Evolutionary conservation across 192 early-diverging fungal genomes (phyloP).

Genomic region (Coemansia sp.): DNA sequence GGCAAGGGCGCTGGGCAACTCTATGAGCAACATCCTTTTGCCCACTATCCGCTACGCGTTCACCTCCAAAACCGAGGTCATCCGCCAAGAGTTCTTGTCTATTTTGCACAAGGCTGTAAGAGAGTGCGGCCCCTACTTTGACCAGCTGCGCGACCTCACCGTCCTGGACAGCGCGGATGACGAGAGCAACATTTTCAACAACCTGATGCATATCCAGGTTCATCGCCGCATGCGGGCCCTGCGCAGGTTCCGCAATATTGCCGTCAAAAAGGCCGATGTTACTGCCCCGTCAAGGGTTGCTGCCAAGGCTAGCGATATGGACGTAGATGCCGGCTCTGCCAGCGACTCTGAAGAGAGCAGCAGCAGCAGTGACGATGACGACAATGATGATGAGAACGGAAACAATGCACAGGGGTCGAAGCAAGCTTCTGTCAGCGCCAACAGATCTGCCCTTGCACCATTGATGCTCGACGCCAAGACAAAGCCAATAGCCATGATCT

Average conservation of each 20-base stretch:
- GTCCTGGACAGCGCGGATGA: conserved; percentile 41
- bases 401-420: no score
- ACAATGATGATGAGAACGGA: conserved; percentile 4
- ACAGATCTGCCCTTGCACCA: conserved; percentile 1
- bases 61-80: conserved; percentile 23
- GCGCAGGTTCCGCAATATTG: conserved; percentile 60
- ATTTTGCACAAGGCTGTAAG: conserved; percentile 28
- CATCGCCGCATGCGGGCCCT: conserved; percentile 88
- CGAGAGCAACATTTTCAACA: conserved; percentile 90
- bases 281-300: background rate
- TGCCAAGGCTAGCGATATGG: conserved; percentile 17
- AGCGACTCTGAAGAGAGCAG: background rate
- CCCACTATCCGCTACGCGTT: conserved; percentile 38
- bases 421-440: background rate
- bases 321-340: conserved; percentile 39
- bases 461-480: conserved; percentile 21
- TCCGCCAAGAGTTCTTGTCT: conserved; percentile 35
- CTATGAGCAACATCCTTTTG: conserved; percentile 21
- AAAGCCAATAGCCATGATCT: conserved; percentile 13
- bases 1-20: conserved; percentile 8
- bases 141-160: conserved; percentile 37
- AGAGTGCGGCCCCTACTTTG: conserved; percentile 31
- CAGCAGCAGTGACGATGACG: conserved; percentile 2
- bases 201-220: conserved; percentile 92
- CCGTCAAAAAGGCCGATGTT: conserved; percentile 4